phyloP scores from a whole-genome alignment of 192 early-diverging fungal genomes.

The Linnemannia schmuckeri region DNA sequence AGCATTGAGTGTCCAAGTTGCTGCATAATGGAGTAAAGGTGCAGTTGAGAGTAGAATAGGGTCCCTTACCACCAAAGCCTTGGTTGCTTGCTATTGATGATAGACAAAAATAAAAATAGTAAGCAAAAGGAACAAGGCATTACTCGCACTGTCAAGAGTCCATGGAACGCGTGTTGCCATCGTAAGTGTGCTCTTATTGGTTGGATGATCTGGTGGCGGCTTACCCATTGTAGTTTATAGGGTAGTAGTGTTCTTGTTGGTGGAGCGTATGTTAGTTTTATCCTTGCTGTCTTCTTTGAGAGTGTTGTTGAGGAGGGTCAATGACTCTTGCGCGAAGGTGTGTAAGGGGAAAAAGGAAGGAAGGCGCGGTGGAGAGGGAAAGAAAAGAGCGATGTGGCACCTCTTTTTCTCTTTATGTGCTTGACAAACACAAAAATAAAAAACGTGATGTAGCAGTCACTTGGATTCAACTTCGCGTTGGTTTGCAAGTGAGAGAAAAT shows the following conservation, averaged over 20 bases:
- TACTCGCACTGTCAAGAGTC: background rate
- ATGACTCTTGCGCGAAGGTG: background rate
- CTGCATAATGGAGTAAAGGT: background rate
- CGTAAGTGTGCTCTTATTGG: background rate
- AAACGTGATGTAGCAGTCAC: constrained; percentile 5
- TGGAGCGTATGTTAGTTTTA: background rate
- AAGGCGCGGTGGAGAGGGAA: background rate
- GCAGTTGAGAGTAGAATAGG: background rate
- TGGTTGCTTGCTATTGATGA: constrained; percentile 26
- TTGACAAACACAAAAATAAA: constrained; percentile 1
- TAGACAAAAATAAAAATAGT: background rate
- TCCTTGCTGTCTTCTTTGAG: background rate
- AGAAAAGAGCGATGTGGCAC: background rate
- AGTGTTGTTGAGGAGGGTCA: background rate
- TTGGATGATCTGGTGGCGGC: background rate
- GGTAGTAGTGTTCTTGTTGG: background rate
- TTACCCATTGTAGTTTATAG: background rate
- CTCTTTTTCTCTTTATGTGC: background rate
- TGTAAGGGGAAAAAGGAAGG: background rate
- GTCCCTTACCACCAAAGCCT: constrained; percentile 38
- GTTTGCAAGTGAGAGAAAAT: background rate
- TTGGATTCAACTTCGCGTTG: background rate
- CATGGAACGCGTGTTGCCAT: background rate
- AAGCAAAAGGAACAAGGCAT: background rate
- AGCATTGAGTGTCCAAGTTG: background rate